Evolutionary conservation across 202 grass and related monocot species (phyloP).

Genomic region (Hordeum pubiflorum): DNA sequence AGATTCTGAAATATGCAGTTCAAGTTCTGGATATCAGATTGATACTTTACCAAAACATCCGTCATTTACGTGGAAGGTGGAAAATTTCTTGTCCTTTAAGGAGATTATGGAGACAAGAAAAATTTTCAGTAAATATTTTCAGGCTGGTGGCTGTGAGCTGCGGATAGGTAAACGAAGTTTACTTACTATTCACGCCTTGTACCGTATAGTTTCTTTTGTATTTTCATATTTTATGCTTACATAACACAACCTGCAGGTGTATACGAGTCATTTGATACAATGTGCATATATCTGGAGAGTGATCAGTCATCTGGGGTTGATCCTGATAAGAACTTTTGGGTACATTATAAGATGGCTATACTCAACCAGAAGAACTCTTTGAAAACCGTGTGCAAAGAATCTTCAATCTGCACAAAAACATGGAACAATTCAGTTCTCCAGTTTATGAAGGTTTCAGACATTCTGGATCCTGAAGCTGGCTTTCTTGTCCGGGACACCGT

Average conservation of each 20-base stretch:
- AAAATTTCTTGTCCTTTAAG: conserved; percentile 94
- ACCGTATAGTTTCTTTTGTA: background rate
- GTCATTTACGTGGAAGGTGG: conserved; percentile 94
- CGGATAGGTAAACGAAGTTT: conserved; percentile 74
- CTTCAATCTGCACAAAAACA: conserved; percentile 97
- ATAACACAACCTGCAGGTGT: conserved; percentile 55
- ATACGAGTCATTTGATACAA: conserved; percentile 90
- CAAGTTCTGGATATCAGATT: conserved; percentile 47
- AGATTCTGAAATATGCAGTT: conserved; percentile 42
- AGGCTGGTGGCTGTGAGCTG: conserved; percentile 81
- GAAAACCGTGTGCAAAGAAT: conserved; percentile 92
- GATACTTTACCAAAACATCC: conserved; percentile 44
- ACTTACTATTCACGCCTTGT: conserved; percentile 18
- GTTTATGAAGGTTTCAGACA: conserved; percentile 96
- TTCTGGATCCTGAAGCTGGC: conserved; percentile 74
- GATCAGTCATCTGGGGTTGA: conserved; percentile 78
- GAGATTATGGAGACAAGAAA: conserved; percentile 97
- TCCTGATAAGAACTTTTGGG: conserved; percentile 95
- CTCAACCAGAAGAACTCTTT: conserved; percentile 75
- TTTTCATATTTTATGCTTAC: conserved; percentile 12
- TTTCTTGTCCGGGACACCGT: conserved; percentile 86
- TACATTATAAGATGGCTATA: conserved; percentile 87
- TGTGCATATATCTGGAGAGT: conserved; percentile 99
- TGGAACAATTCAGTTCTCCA: conserved; percentile 99
- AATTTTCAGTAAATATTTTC: conserved; percentile 98